A percentile compares a stretch with the other conserved stretches of the same genome.
phyloP scores from a whole-genome alignment of 2,329 filamentous ascomycete genomes.

The Emergomyces africanus region DNA sequence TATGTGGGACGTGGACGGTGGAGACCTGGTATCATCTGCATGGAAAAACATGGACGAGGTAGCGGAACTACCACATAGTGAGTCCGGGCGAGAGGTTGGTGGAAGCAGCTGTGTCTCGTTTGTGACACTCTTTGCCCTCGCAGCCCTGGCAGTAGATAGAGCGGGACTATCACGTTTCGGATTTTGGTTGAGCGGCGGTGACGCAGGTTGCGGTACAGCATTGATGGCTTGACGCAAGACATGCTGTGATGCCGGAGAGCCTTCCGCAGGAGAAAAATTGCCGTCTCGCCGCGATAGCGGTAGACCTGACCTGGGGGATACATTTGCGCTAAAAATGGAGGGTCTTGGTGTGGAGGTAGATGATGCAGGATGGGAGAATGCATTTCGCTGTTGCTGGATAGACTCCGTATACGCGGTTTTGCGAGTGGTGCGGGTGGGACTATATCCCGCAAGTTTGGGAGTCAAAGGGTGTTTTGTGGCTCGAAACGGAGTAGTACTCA shows the following conservation, averaged over 20 bases:
- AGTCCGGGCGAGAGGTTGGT: slow-evolving; percentile 19
- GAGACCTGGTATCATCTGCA: slow-evolving; percentile 59
- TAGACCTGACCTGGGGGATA: slow-evolving; percentile 66
- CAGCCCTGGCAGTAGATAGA: slow-evolving; percentile 19
- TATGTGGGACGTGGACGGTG: slow-evolving; percentile 26
- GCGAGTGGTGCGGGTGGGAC: slow-evolving; percentile 17
- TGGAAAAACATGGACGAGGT: slow-evolving; percentile 70
- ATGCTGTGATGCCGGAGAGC: slow-evolving; percentile 19
- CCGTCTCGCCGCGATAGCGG: slow-evolving; percentile 62
- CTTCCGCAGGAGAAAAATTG: slow-evolving; percentile 51
- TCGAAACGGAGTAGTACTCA: slow-evolving; percentile 49
- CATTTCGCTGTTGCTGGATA: slow-evolving; percentile 17
- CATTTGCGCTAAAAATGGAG: slow-evolving; percentile 50
- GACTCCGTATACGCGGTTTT: slow-evolving; percentile 23
- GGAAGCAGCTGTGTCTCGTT: slow-evolving; percentile 21
- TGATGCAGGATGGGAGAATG: slow-evolving; percentile 29
- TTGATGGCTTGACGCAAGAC: slow-evolving; percentile 12
- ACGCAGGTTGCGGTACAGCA: background rate
- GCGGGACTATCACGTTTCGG: slow-evolving; percentile 20
- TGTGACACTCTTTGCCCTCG: slow-evolving; percentile 26
- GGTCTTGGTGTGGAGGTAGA: slow-evolving; percentile 40
- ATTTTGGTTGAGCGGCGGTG: slow-evolving; percentile 10
- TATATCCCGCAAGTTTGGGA: slow-evolving; percentile 41
- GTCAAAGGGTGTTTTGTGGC: slow-evolving; percentile 44
- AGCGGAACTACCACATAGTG: slow-evolving; percentile 22